phyloP scores from a whole-genome alignment of 192 early-diverging fungal species.

The Obelidium mucronatum region DNA sequence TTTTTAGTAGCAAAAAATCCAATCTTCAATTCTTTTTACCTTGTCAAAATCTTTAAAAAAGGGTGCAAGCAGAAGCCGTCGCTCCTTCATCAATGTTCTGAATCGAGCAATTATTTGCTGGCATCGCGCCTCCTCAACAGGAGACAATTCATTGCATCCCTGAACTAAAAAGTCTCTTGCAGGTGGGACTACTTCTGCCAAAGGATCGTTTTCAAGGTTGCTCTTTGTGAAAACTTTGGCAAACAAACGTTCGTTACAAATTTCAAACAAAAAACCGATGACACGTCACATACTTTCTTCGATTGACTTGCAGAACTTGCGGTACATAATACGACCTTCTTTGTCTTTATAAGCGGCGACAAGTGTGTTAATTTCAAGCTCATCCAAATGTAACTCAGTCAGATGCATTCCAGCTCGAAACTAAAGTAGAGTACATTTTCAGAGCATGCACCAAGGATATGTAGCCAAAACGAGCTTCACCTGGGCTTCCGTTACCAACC shows the following conservation, averaged over 20 bases:
- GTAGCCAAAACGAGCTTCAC: conserved; percentile 28
- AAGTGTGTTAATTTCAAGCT: conserved; percentile 44
- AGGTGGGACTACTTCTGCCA: conserved; percentile 53
- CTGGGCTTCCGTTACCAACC: conserved; percentile 54
- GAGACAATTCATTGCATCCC: conserved; percentile 48
- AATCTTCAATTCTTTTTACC: too few species aligned
- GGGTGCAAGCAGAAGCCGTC: conserved; percentile 54
- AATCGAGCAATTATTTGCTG: conserved; percentile 46
- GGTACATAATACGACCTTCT: conserved; percentile 52
- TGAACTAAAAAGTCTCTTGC: conserved; percentile 51
- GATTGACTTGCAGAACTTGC: conserved; percentile 53
- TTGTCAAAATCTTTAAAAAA: conserved; percentile 64
- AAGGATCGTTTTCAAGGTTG: conserved; percentile 57
- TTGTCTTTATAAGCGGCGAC: conserved; percentile 43
- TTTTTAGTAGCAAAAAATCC: not conserved
- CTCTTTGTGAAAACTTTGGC: conserved; percentile 58
- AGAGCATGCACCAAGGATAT: too few species aligned
- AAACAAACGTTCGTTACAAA: too few species aligned
- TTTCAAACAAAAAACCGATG: not conserved
- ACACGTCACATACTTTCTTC: conserved; percentile 45
- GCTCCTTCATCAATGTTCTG: conserved; percentile 42
- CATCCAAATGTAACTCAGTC: conserved; percentile 41
- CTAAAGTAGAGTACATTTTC: conserved; percentile 34
- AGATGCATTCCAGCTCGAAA: conserved; percentile 55
- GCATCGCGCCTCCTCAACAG: conserved; percentile 54